phyloP scores from a whole-genome alignment of 2,329 filamentous ascomycete species.

The Ceratocystis ficicola region DNA sequence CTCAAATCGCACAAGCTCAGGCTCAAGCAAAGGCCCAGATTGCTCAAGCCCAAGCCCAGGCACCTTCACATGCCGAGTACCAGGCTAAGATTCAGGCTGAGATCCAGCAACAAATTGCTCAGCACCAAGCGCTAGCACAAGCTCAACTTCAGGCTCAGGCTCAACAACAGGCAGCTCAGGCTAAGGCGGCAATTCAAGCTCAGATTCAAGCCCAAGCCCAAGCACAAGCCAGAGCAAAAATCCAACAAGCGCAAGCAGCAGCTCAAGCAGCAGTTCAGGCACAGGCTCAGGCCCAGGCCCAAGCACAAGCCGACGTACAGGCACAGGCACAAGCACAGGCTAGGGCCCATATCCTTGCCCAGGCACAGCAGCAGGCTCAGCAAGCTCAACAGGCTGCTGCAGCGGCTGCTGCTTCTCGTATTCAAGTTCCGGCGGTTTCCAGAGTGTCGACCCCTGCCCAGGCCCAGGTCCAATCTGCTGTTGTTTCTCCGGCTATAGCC shows the following conservation, averaged over 20 bases:
- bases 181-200: constrained; percentile 24
- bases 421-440: constrained; percentile 10
- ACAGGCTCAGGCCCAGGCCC: constrained; percentile 19
- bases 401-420: constrained; percentile 16
- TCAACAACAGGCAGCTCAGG: constrained; percentile 24
- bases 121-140: constrained; percentile 19
- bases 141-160: constrained; percentile 19
- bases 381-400: constrained; percentile 24
- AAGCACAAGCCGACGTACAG: constrained; percentile 14
- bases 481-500: neutral
- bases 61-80: constrained; percentile 11
- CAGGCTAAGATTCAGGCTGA: constrained; percentile 20
- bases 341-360: constrained; percentile 14
- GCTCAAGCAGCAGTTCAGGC: constrained; percentile 25
- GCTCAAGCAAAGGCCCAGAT: constrained; percentile 20
- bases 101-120: constrained; percentile 17
- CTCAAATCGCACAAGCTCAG: constrained; percentile 19
- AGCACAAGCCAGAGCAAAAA: constrained; percentile 19
- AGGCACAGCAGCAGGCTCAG: constrained; percentile 23
- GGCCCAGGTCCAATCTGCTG: neutral
- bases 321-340: constrained; percentile 23
- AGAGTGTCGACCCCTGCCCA: neutral
- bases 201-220: constrained; percentile 23
- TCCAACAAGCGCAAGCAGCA: constrained; percentile 15
- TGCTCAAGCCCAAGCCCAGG: constrained; percentile 20